Evolutionary conservation across 1,284 basidiomycete genomes (phyloP).

Genomic region (Farysia itapuensis): DNA sequence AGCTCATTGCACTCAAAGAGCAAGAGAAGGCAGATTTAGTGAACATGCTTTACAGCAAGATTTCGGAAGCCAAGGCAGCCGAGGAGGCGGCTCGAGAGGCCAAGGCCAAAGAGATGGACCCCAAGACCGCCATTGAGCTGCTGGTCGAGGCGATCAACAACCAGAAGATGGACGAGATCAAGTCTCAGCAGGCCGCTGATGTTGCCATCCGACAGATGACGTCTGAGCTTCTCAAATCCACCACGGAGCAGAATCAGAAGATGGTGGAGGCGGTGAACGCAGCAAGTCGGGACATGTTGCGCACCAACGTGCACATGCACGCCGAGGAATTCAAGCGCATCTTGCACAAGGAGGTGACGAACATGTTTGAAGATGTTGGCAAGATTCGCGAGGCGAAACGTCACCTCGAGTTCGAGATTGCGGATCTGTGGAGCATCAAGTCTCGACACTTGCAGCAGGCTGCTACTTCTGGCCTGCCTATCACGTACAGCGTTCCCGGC

Average conservation of each 20-base stretch:
- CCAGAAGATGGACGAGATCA: slow-evolving; percentile 34
- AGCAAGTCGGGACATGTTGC: slow-evolving; percentile 44
- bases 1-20: slow-evolving; percentile 19
- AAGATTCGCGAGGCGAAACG: slow-evolving; percentile 50
- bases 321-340: slow-evolving; percentile 47
- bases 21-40: slow-evolving; percentile 39
- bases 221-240: slow-evolving; percentile 28
- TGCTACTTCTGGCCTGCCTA: background rate
- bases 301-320: slow-evolving; percentile 39
- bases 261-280: slow-evolving; percentile 44
- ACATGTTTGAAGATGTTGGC: slow-evolving; percentile 54
- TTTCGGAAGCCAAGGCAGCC: slow-evolving; percentile 25
- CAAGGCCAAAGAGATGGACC: slow-evolving; percentile 32
- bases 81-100: slow-evolving; percentile 7
- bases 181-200: slow-evolving; percentile 28
- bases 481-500: slow-evolving; percentile 14
- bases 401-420: slow-evolving; percentile 45
- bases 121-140: slow-evolving; percentile 49
- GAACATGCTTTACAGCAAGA: slow-evolving; percentile 21
- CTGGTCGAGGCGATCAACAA: slow-evolving; percentile 45
- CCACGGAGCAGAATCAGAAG: slow-evolving; percentile 39
- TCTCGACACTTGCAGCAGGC: slow-evolving; percentile 13
- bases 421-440: slow-evolving; percentile 50
- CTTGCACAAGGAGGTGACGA: slow-evolving; percentile 35
- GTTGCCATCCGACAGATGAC: slow-evolving; percentile 37